These are phyloP conservation scores for Conidiobolus incongruus DNA, from an alignment of 371 early-diverging fungal genomes.

Conservation along the genomic window DNA sequence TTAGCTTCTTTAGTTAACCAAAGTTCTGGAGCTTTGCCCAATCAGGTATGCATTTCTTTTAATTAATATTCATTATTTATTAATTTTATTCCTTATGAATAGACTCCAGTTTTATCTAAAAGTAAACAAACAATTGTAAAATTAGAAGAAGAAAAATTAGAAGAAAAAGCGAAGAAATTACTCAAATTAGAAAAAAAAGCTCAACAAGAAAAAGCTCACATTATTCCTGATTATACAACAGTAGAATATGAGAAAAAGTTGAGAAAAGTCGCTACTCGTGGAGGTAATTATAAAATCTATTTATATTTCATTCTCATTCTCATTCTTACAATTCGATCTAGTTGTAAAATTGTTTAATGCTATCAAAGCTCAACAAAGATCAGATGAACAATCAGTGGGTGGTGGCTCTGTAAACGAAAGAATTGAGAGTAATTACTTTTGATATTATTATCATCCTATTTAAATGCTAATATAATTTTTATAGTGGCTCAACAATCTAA, in stretches of 20 bases:
- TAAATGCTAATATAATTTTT: not conserved
- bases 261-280: slow-evolving; percentile 60
- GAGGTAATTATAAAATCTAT: slow-evolving; percentile 26
- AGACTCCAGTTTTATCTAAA: slow-evolving; percentile 41
- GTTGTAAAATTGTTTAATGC: not conserved
- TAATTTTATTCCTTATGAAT: not conserved
- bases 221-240: slow-evolving; percentile 30
- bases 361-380: not conserved
- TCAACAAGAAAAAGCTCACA: slow-evolving; percentile 28
- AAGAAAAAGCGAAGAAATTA: slow-evolving; percentile 43
- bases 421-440: not conserved
- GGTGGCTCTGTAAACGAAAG: not conserved
- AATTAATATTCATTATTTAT: too few relatives aligned
- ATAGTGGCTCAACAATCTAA: slow-evolving; percentile 1
- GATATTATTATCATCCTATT: not conserved
- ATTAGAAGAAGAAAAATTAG: slow-evolving; percentile 54
- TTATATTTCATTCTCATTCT: not conserved
- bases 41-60: too few relatives aligned
- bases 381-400: not conserved
- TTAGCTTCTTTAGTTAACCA: too few relatives aligned
- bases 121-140: slow-evolving; percentile 41
- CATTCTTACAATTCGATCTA: not conserved
- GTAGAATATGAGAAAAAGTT: slow-evolving; percentile 58
- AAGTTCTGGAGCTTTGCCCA: too few relatives aligned
- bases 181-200: slow-evolving; percentile 37